Evolutionary conservation across 129 eudicot species (phyloP).

Genomic region (Kitagawia praeruptora): DNA sequence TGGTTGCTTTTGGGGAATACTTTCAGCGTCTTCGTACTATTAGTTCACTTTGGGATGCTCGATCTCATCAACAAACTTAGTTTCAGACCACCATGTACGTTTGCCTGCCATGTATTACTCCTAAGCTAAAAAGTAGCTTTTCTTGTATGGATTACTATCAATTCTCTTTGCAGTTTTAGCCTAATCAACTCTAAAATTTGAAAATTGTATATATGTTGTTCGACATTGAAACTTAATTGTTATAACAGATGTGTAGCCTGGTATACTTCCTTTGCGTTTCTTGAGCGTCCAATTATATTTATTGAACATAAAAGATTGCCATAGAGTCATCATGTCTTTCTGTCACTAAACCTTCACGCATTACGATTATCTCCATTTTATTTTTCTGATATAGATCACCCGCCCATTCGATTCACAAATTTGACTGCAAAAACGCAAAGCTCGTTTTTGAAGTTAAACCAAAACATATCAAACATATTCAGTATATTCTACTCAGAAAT

Average conservation of each 20-base stretch:
- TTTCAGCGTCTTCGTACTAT: slow-evolving; percentile 74
- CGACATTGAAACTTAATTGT: neutral
- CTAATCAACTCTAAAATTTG: neutral
- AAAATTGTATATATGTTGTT: neutral
- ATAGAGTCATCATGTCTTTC: too few relatives aligned
- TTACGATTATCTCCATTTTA: neutral
- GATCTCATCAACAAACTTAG: slow-evolving; percentile 22
- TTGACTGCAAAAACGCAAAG: neutral
- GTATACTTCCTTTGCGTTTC: too few relatives aligned
- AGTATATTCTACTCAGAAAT: too few relatives aligned
- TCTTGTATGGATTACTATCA: neutral
- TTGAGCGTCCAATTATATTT: too few relatives aligned
- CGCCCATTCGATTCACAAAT: neutral
- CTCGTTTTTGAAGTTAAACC: neutral
- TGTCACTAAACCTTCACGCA: too few relatives aligned
- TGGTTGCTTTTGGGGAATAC: slow-evolving; percentile 85
- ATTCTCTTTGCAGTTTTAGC: neutral
- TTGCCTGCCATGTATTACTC: neutral
- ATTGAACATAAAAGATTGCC: too few relatives aligned
- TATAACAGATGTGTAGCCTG: neutral
- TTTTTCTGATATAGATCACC: neutral
- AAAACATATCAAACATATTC: neutral
- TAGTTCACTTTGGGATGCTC: slow-evolving; percentile 72
- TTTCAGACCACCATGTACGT: neutral
- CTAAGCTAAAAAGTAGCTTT: neutral